phyloP scores from a whole-genome alignment of 257 asterid species.

The Rubia yunnanensis region DNA sequence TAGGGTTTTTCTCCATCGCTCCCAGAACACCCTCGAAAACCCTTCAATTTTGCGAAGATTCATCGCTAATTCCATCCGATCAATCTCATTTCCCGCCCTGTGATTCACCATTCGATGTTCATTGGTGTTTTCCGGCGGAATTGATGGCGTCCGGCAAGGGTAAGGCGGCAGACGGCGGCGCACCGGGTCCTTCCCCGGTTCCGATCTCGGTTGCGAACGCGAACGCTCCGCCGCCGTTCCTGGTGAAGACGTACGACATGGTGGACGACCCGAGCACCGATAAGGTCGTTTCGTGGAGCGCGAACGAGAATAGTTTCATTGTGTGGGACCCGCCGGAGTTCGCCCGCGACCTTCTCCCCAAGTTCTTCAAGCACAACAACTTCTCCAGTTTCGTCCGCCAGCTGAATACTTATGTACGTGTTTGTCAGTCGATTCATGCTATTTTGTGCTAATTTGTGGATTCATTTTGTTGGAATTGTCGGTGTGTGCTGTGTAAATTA shows the following conservation, averaged over 20 bases:
- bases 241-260: slow-evolving; percentile 78
- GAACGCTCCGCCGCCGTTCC: slow-evolving; percentile 67
- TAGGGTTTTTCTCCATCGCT: slow-evolving; percentile 13
- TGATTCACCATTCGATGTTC: slow-evolving; percentile 9
- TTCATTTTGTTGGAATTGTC: neutral
- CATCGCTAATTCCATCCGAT: neutral
- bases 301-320: slow-evolving; percentile 55
- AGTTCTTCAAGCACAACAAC: slow-evolving; percentile 72
- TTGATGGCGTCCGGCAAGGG: slow-evolving; percentile 19
- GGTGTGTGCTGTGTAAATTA: neutral
- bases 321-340: slow-evolving; percentile 82
- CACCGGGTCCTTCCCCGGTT: slow-evolving; percentile 8
- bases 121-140: neutral
- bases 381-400: slow-evolving; percentile 77
- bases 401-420: slow-evolving; percentile 32
- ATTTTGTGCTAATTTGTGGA: neutral
- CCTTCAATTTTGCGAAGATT: neutral
- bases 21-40: neutral
- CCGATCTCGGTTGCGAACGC: slow-evolving; percentile 46
- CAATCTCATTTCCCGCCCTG: no score
- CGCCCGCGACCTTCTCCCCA: slow-evolving; percentile 54
- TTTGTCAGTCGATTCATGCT: neutral
- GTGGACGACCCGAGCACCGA: slow-evolving; percentile 69
- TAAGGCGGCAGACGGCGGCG: slow-evolving; percentile 17
- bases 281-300: slow-evolving; percentile 64